These are phyloP conservation scores for Cladophialophora exuberans DNA, from an alignment of 2,329 filamentous ascomycete species.

Conservation along the genomic window DNA sequence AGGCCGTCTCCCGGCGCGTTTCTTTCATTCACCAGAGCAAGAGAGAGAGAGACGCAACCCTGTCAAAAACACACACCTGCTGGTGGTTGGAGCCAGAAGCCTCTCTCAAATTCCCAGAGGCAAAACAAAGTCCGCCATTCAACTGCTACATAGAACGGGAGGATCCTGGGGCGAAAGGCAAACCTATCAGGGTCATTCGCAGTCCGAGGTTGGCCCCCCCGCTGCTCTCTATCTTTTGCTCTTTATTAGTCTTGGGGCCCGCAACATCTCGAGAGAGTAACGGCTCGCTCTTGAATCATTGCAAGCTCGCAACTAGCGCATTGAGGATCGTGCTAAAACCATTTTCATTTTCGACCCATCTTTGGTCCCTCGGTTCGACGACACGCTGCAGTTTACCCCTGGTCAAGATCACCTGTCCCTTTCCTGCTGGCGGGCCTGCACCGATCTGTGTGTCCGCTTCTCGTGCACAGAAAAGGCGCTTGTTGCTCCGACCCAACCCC, in stretches of 20 bases:
- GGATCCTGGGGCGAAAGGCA: slow-evolving; percentile 15
- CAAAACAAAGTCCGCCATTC: slow-evolving; percentile 11
- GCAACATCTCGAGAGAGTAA: slow-evolving; percentile 30
- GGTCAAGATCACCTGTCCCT: slow-evolving; percentile 27
- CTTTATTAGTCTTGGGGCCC: slow-evolving; percentile 28
- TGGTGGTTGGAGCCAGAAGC: slow-evolving; percentile 7
- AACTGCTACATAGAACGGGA: slow-evolving; percentile 23
- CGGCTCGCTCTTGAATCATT: slow-evolving; percentile 22
- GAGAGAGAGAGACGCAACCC: slow-evolving; percentile 7
- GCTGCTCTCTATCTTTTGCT: slow-evolving; percentile 14
- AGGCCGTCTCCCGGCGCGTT: slow-evolving; percentile 11
- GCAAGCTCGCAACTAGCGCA: slow-evolving; percentile 27
- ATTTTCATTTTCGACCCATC: slow-evolving; percentile 23
- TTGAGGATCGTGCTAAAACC: slow-evolving; percentile 24
- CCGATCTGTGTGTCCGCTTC: slow-evolving; percentile 29
- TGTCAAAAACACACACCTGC: slow-evolving; percentile 17
- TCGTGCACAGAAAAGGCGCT: slow-evolving; percentile 28
- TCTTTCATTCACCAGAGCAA: too few species aligned
- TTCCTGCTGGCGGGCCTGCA: slow-evolving; percentile 20
- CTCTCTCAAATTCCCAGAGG: slow-evolving; percentile 12
- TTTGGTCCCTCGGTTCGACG: slow-evolving; percentile 26
- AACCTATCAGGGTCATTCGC: slow-evolving; percentile 14
- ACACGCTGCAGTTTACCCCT: slow-evolving; percentile 24
- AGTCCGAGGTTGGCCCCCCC: slow-evolving; percentile 12
- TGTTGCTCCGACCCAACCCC: slow-evolving; percentile 25